A percentile compares a stretch with the other conserved stretches of the same genome.
phyloP scores from a whole-genome alignment of 768 basidiomycete genomes.

The Infundibulicybe gibba region DNA sequence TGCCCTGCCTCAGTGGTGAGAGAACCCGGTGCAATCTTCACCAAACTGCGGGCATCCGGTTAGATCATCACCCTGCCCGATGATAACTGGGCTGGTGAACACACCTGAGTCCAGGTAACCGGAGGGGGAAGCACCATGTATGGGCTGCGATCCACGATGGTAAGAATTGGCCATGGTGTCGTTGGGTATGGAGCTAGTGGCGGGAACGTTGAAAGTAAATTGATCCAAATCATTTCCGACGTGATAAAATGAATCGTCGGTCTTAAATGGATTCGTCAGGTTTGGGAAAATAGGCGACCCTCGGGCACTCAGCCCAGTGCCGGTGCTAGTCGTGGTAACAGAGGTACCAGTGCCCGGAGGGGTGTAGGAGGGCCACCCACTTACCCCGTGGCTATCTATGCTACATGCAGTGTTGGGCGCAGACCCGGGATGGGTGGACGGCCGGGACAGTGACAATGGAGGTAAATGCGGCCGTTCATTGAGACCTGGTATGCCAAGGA shows the following conservation, averaged over 20 bases:
- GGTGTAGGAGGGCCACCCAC: conserved; percentile 59
- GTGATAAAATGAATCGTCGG: conserved; percentile 35
- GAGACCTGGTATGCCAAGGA: conserved; percentile 12
- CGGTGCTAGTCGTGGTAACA: conserved; percentile 36
- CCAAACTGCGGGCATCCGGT: conserved; percentile 42
- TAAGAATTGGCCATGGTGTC: conserved; percentile 24
- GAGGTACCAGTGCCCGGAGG: conserved; percentile 58
- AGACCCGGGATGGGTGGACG: conserved; percentile 42
- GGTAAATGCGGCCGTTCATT: conserved; percentile 44
- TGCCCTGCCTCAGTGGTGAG: conserved; percentile 14
- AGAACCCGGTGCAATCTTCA: conserved; percentile 34
- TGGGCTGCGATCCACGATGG: conserved; percentile 22
- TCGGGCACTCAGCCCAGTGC: conserved; percentile 34
- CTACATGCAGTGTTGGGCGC: conserved; percentile 48
- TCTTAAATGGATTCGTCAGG: conserved; percentile 4
- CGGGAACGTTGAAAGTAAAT: conserved; percentile 44
- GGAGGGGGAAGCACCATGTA: conserved; percentile 14
- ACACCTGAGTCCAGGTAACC: conserved; percentile 16
- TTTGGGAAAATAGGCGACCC: conserved; percentile 38
- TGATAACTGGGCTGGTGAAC: conserved; percentile 18
- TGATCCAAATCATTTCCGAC: conserved; percentile 43
- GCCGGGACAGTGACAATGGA: conserved; percentile 34
- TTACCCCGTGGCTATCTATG: conserved; percentile 42
- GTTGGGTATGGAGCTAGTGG: conserved; percentile 19
- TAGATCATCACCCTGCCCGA: conserved; percentile 30